Conservation (phyloP, 805 yeast species). For the Debaryomyces tyrocola region DNA sequence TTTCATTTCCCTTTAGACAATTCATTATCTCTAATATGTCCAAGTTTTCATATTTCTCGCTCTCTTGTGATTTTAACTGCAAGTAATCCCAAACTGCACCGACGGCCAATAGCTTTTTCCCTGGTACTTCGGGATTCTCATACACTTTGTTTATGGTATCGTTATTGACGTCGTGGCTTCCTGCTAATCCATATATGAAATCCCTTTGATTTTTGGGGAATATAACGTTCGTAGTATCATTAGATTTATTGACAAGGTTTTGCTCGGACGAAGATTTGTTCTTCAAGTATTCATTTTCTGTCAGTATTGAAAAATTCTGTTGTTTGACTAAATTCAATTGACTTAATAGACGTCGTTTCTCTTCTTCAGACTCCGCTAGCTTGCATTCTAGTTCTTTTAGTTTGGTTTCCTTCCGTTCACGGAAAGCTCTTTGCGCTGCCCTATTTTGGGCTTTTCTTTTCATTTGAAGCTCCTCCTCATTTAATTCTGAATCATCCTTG, state of each 20-base stretch:
- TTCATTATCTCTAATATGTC: slow-evolving; percentile 62
- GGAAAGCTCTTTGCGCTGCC: slow-evolving; percentile 84
- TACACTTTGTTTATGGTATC: slow-evolving; percentile 31
- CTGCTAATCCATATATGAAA: slow-evolving; percentile 31
- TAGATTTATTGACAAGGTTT: background rate
- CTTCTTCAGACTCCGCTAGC: slow-evolving; percentile 56
- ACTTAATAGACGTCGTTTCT: slow-evolving; percentile 44
- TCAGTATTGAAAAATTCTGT: slow-evolving; percentile 54
- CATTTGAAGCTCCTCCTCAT: slow-evolving; percentile 44
- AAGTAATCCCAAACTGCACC: slow-evolving; percentile 86
- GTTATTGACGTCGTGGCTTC: slow-evolving; percentile 19
- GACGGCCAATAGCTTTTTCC: slow-evolving; percentile 58
- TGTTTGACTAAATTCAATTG: slow-evolving; percentile 53
- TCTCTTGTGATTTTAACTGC: slow-evolving; percentile 43
- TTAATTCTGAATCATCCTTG: slow-evolving; percentile 37
- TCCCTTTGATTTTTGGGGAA: slow-evolving; percentile 37
- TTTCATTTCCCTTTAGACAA: slow-evolving; percentile 62
- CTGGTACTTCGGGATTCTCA: slow-evolving; percentile 36
- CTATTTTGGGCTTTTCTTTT: slow-evolving; percentile 78
- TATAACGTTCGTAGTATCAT: slow-evolving; percentile 17
- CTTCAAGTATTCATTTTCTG: slow-evolving; percentile 61
- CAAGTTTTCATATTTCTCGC: slow-evolving; percentile 46
- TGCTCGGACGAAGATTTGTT: slow-evolving; percentile 9
- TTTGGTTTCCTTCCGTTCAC: slow-evolving; percentile 76
- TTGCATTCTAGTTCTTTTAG: slow-evolving; percentile 65